Evolutionary conservation across 2,329 filamentous ascomycete species (phyloP), one percentile per base, ranked within the genome.

Genomic region (Plenodomus lindquistii): DNA sequence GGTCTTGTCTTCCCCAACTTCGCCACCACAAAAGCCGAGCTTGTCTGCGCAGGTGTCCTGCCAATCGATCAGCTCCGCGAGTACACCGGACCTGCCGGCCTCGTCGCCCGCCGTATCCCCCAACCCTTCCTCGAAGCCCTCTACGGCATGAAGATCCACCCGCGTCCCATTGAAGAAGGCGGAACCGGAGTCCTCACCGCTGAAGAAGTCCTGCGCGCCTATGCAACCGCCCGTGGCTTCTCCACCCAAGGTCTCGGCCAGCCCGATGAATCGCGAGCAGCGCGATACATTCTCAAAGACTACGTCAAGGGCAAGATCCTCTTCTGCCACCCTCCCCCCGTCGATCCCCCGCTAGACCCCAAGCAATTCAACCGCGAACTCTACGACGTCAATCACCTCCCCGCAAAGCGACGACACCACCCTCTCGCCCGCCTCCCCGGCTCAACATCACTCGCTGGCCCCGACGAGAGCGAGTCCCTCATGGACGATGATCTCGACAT

Each of bases 1-100:
- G 94, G 94, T 86, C 86, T 99, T 17, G 95, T 99, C 1, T 97
- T 99, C 73, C 92, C 94, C 63, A 97, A 97, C 75, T 99, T 97
- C 63, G 93, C 94, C 48, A 92, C 87, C 38, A 97, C 92, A 39
- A 97, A 97, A 75, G 94, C 90, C 34, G 94, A 99, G 66, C 84
- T 99, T 17, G 94, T 99, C 9, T 94, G 91, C 74, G 96, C 93
- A 68, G 94, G 94, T 69, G 85, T 99, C 17, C 80, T 99, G 24
- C 94, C 94, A 10, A 99, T 99, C 63, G 94, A 99, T 71, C 94
- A 99, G 74, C 81, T 97, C 61, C 85, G 94, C 54, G 94, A 99
- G 70, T 96, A 88, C 77, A 92, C 86, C 3, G 94, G 94, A 1
- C 94, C 94, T 0, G 87, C 87, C 16, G 86, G 85, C 0, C 81